phyloP scores from a whole-genome alignment of 1,139 yeast genomes.

The Yamadazyma kanchanaburiensis region DNA sequence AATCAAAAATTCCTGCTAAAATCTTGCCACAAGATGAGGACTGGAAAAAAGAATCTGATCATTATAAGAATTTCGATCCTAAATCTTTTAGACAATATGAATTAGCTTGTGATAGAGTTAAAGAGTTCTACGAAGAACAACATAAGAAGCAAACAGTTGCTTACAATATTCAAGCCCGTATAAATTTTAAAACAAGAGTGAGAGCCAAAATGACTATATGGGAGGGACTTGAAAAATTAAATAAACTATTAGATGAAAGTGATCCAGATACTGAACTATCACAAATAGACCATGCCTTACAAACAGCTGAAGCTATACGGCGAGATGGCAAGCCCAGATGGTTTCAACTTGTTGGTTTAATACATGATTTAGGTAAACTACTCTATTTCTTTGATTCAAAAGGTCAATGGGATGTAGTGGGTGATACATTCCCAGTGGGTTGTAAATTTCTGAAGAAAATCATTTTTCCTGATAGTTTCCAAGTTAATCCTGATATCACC shows the following conservation, averaged over 20 bases:
- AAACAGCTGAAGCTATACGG: slow-evolving; percentile 74
- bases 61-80: slow-evolving; percentile 34
- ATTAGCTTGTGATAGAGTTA: slow-evolving; percentile 66
- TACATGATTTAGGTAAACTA: slow-evolving; percentile 69
- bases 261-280: slow-evolving; percentile 76
- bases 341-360: slow-evolving; percentile 72
- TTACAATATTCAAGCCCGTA: slow-evolving; percentile 66
- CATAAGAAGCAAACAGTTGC: slow-evolving; percentile 72
- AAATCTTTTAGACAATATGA: slow-evolving; percentile 63
- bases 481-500: slow-evolving; percentile 54
- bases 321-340: slow-evolving; percentile 67
- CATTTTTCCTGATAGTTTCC: slow-evolving; percentile 60
- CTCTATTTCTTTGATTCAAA: slow-evolving; percentile 66
- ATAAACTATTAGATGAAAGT: slow-evolving; percentile 63
- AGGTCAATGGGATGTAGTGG: slow-evolving; percentile 84
- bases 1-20: slow-evolving; percentile 5
- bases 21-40: slow-evolving; percentile 7
- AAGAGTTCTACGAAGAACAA: slow-evolving; percentile 64
- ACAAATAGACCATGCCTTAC: slow-evolving; percentile 73
- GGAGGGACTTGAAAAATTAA: slow-evolving; percentile 66
- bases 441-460: slow-evolving; percentile 60
- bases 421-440: slow-evolving; percentile 76
- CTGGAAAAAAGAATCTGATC: slow-evolving; percentile 28
- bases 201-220: slow-evolving; percentile 68
- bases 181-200: slow-evolving; percentile 63